These are phyloP conservation scores for Phyllosticta citrichinensis DNA, from an alignment of 2,329 filamentous ascomycete genomes.

Conservation along the genomic window DNA sequence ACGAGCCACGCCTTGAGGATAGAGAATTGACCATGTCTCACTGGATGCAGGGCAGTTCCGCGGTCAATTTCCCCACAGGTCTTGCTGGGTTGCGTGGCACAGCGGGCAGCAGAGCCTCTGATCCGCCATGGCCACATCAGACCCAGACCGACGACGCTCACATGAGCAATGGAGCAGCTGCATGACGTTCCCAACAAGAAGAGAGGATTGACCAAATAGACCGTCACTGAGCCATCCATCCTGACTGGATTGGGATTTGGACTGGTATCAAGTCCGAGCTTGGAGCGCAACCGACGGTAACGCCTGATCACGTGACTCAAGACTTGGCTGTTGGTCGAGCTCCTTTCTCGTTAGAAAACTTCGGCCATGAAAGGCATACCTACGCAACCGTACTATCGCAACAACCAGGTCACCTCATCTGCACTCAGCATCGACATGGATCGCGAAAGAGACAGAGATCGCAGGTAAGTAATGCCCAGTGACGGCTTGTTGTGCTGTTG, in stretches of 20 bases:
- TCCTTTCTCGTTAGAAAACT: slow-evolving; percentile 11
- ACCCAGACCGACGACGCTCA: not conserved
- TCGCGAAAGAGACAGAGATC: slow-evolving; percentile 28
- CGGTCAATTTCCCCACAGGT: not conserved
- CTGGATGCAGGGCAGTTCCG: not conserved
- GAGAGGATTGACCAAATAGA: not conserved
- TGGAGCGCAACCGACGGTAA: not conserved
- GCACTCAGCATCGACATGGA: slow-evolving; percentile 13
- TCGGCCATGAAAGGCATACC: not conserved
- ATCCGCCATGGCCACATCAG: not conserved
- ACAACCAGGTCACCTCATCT: not conserved
- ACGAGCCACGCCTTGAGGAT: not conserved
- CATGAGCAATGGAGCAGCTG: not conserved
- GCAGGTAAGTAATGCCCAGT: slow-evolving; percentile 31
- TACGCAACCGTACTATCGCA: slow-evolving; percentile 3
- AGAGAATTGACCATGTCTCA: not conserved
- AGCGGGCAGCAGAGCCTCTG: not conserved
- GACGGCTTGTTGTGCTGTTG: not conserved
- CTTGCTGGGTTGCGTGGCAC: not conserved
- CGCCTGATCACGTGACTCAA: slow-evolving; percentile 8
- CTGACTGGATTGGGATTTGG: not conserved
- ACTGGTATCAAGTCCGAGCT: not conserved
- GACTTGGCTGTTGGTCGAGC: not conserved
- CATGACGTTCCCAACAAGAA: not conserved
- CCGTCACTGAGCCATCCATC: not conserved